Evolutionary conservation across 164 flowering plant species (phyloP).

Genomic region (Berberis thunbergii): DNA sequence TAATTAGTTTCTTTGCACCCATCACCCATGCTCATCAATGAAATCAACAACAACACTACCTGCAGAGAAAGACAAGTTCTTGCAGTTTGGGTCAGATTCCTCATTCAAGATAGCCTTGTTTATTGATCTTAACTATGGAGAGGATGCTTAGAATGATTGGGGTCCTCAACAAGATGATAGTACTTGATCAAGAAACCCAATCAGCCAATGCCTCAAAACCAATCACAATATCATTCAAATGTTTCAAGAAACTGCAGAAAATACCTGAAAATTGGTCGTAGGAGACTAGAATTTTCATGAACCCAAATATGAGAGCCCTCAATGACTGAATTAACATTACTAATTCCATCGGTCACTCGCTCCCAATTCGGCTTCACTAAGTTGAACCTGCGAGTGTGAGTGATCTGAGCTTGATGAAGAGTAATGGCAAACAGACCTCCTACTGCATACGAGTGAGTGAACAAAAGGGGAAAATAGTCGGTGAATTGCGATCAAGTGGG

Average conservation of each 20-base stretch:
- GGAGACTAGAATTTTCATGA: conserved; percentile 50
- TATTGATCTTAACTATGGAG: too few relatives aligned
- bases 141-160: too few relatives aligned
- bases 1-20: too few relatives aligned
- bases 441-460: conserved; percentile 39
- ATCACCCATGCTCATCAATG: too few relatives aligned
- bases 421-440: conserved; percentile 71
- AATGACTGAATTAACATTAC: conserved; percentile 48
- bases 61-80: too few relatives aligned
- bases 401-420: conserved; percentile 76
- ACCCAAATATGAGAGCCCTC: conserved; percentile 76
- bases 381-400: conserved; percentile 52
- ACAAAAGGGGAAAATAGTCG: too few relatives aligned
- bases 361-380: conserved; percentile 10
- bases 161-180: too few relatives aligned
- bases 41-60: too few relatives aligned
- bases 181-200: background rate
- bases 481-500: too few relatives aligned
- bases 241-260: background rate
- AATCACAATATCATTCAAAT: background rate
- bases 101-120: too few relatives aligned
- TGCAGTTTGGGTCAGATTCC: too few relatives aligned
- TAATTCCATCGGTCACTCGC: conserved; percentile 20
- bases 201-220: background rate
- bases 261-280: conserved; percentile 77